Evolutionary conservation across 169 alveolate genomes (phyloP), one percentile per base, ranked within the genome.

Genomic region (Plasmodium sp.): DNA sequence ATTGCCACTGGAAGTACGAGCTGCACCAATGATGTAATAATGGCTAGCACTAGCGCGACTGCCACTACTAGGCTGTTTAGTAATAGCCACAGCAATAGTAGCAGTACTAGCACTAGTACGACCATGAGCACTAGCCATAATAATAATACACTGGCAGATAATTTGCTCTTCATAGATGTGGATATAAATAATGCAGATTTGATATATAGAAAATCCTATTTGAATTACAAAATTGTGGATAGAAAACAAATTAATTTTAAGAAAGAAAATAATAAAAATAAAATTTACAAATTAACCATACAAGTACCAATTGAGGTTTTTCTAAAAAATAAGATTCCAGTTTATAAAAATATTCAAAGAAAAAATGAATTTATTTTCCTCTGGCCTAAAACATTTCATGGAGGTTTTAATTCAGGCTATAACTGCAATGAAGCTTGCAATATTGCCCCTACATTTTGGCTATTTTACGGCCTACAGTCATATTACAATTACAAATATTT

Each of bases 351-450:
- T 10, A 98, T 97, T 54, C 99, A 98, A 85, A 96, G 97, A 36
- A 96, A 94, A 71, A 98, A 98, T 56, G 99, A 98, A 93, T 98
- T 97, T 51, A 97, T 98, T 82, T 94, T 98, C 79, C 98, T 96
- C 74, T 98, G 98, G 97, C 97, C 98, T 39, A 95, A 98, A 48
- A 98, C 98, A 6, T 98, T 97, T 92, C 99, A 98, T 95, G 96
- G 98, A 33, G 99, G 99, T 0, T 97, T 98, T 58, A 98, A 98
- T 83, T 97, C 97, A 67, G 99, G 99, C 81, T 98, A 97, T 91
- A 98, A 98, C 93, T 96, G 99, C 90, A 99, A 99, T 83, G 99
- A 98, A 95, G 99, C 99, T 18, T 99, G 99, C 56, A 98, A 98
- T 94, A 97, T 98, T 72, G 99, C 99, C 6, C 98, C 98, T 7